phyloP scores from a whole-genome alignment of 192 early-diverging fungal genomes.

The Coemansia sp. region DNA sequence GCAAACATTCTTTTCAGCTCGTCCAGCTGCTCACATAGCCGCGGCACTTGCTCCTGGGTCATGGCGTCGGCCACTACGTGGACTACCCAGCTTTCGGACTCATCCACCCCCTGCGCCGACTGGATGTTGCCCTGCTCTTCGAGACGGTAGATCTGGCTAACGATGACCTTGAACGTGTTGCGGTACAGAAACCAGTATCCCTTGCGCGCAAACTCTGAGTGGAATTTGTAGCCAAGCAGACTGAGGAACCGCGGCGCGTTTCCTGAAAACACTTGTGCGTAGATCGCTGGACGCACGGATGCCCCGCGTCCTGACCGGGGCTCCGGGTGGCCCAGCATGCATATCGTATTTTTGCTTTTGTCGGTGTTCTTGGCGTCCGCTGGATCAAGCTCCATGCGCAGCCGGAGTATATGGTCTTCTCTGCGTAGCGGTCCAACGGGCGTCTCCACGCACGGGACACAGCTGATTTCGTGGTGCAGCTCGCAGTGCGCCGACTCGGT shows the following conservation, averaged over 20 bases:
- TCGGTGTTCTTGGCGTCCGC: conserved; percentile 34
- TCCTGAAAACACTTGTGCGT: conserved; percentile 61
- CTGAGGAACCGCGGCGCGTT: conserved; percentile 69
- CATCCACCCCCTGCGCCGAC: conserved; percentile 47
- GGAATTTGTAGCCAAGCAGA: conserved; percentile 71
- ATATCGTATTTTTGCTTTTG: conserved; percentile 61
- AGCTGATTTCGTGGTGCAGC: conserved; percentile 69
- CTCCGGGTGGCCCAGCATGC: conserved; percentile 69
- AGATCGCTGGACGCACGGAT: conserved; percentile 63
- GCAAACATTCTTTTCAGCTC: conserved; percentile 56
- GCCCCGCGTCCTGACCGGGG: conserved; percentile 62
- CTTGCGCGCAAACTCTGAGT: conserved; percentile 64
- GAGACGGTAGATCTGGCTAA: conserved; percentile 61
- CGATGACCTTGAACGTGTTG: conserved; percentile 57
- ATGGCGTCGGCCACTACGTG: conserved; percentile 59
- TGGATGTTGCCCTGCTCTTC: conserved; percentile 54
- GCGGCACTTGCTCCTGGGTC: conserved; percentile 53
- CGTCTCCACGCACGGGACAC: conserved; percentile 67
- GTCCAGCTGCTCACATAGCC: conserved; percentile 51
- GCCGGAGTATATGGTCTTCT: conserved; percentile 70
- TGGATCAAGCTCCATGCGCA: conserved; percentile 56
- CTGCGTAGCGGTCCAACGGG: conserved; percentile 68
- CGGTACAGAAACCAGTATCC: conserved; percentile 65
- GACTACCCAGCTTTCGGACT: conserved; percentile 60
- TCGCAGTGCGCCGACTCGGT: conserved; percentile 57